Evolutionary conservation across 1,284 basidiomycete genomes (phyloP), one percentile per base, ranked within the genome.

Genomic region (Ustilago xerochloae): DNA sequence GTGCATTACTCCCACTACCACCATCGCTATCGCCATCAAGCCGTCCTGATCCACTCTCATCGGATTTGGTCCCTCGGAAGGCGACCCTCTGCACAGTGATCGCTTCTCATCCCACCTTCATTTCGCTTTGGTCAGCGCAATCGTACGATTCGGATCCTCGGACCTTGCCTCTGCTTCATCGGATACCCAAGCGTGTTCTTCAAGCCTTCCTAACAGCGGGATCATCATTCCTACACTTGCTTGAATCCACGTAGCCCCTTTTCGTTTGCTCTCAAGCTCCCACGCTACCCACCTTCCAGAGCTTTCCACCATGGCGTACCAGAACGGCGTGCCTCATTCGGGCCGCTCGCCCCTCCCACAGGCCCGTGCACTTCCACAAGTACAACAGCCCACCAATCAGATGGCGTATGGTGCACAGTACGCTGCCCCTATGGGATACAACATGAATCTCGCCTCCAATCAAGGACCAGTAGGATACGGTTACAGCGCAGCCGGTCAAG

Each of bases 351-450:
- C 70, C 12, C 58, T 67, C 24, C 63, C 63, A 2, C 67, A 70
- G 38, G 45, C 60, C 30, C 70, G 62, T 51, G 38, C 66, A 32
- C 52, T 71, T 30, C 78, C 78, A 18, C 78, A 80, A 24, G 66
- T 69, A 2, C 66, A 80, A 53, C 78, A 80, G 45, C 78, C 78
- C 58, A 77, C 76, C 54, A 67, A 72, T 20, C 67, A 75, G 61
- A 74, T 76, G 61, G 78, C 78, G 28, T 80, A 78, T 51, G 78
- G 77, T 29, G 78, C 78, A 4, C 78, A 80, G 54, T 80, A 72
- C 32, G 75, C 77, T 46, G 75, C 77, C 46, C 77, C 75, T 18
- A 64, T 72, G 50, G 77, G 74, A 10, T 77, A 75, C 62, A 66
- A 68, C 52, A 70, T 77, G 64, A 71, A 66, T 46, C 51, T 53